Base-by-base conservation (phyloP, 106 monocot genomes). In the Acorus calamus region DNA sequence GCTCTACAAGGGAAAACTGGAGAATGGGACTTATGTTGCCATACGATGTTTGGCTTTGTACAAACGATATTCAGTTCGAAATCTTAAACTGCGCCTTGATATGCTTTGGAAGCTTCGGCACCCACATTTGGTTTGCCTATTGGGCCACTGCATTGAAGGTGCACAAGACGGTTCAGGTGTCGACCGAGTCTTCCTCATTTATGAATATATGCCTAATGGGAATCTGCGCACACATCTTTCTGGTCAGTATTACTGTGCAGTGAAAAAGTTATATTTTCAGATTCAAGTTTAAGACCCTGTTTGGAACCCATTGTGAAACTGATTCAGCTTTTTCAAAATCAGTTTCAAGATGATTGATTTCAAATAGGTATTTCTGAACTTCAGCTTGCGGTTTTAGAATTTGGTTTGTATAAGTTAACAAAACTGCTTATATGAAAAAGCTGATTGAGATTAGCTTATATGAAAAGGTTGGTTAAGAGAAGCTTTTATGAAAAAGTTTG, bases 51-150 rank as follows among this genome's bases (percentile, higher is more conserved):
- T 96, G 81, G 69, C 78, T 53, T 78, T 96, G 55, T 91, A 76
- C 53, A 82, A 78, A 61, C 80, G 74, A 68, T 74, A 85, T 67
- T 80, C 91, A 7, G 87, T 91, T 47, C 77, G 96, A 70, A 96
- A 96, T 54, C 74, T 96, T 52, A 96, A 84, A 64, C 81, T 96
- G 52, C 87, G 96, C 5, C 64, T 96, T 68, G 91, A 91, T 74
- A 74, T 96, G 42, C 90, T 96, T 3, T 84, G 85, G 49, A 96
- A 96, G 71, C 90, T 96, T 79, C 96, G 96, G 49, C 96, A 96
- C 53, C 87, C 96, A 56, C 75, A 96, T 77, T 72, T 96, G 49
- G 91, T 96, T 58, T 91, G 91, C 70, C 87, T 96, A 45, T 53
- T 96, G 73, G 96, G 96, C 3, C 96, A 96, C 72, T 91, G 96